Evolutionary conservation across 1,284 basidiomycete species (phyloP).

Genomic region (Caloboletus inedulis): DNA sequence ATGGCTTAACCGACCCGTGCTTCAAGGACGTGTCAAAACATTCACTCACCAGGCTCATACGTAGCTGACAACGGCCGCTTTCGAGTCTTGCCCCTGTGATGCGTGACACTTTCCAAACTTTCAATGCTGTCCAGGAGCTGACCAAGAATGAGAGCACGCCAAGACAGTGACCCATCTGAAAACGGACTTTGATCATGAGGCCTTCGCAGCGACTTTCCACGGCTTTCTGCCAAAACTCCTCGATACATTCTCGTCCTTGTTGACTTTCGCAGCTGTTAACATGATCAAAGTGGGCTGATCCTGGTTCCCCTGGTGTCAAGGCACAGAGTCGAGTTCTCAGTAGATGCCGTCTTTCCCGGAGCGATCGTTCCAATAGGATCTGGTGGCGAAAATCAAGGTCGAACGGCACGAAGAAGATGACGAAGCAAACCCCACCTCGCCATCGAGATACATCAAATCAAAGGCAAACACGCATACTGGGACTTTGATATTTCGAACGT

Average conservation of each 20-base stretch:
- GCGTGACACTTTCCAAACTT: conserved; percentile 35
- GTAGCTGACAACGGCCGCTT: conserved; percentile 80
- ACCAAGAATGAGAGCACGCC: conserved; percentile 8
- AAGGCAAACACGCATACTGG: conserved; percentile 87
- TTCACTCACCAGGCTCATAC: conserved; percentile 74
- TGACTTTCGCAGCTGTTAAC: conserved; percentile 77
- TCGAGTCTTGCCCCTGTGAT: conserved; percentile 39
- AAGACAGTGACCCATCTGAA: conserved; percentile 18
- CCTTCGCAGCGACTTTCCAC: conserved; percentile 87
- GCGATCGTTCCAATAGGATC: conserved; percentile 69
- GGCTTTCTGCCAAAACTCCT: conserved; percentile 78
- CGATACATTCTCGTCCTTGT: conserved; percentile 59
- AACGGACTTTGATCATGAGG: conserved; percentile 83
- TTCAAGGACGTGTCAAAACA: not conserved
- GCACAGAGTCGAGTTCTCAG: conserved; percentile 61
- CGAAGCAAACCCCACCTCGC: conserved; percentile 46
- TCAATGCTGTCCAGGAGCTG: conserved; percentile 59
- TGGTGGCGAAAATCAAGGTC: conserved; percentile 29
- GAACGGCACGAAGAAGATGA: not conserved
- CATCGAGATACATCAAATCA: conserved; percentile 88
- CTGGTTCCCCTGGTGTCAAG: conserved; percentile 42
- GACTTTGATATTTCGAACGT: conserved; percentile 75
- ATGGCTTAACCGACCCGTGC: not conserved
- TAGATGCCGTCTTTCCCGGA: conserved; percentile 68
- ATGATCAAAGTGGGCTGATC: conserved; percentile 70